Base-by-base conservation (phyloP, 2,329 filamentous ascomycete genomes). In the Trichophyton schoenleinii region DNA sequence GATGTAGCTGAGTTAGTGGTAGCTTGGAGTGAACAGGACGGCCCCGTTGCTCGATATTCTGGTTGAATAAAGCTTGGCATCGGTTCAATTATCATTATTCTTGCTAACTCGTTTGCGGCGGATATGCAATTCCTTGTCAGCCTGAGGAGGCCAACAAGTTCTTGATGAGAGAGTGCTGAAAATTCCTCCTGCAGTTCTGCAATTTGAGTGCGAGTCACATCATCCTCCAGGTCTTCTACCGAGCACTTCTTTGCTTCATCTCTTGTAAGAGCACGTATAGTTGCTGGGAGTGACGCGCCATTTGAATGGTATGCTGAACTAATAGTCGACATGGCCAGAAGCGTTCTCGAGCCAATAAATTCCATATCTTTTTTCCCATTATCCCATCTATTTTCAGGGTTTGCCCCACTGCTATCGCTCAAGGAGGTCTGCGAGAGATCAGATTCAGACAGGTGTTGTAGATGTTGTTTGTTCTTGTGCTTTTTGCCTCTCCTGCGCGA, bases 101-200 rank as follows among this genome's bases (percentile, higher is more conserved):
- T 77, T 7, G 84, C 83, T 22, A 88, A 71, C 58, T 87, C 84
- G 63, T 80, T 79, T 1, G 84, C 83, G 13, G 81, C 79, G 13
- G 77, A 77, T 0, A 79, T 79, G 1, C 82, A 83, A 18, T 82
- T 81, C 42, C 81, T 72, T 1, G 84, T 81, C 18, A 87, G 72
- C 15, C 74, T 76, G 18, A 87, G 74, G 15, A 87, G 70, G 0
- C 81, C 79, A 13, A 78, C 72, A 2, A 83, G 72, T 44, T 81
- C 77, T 0, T 75, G 68, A 1, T 74, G 67, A 0, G 79, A 70
- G 9, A 87, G 71, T 8, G 72, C 73, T 1, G 81, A 77, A 65
- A 85, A 87, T 11, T 84, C 78, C 60, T 76, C 70, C 1, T 72
- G 72, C 5, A 88, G 76, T 53, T 82, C 79, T 9, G 79, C 73